phyloP scores from a whole-genome alignment of 2,329 filamentous ascomycete species.

The Pestalotiopsis sp. region DNA sequence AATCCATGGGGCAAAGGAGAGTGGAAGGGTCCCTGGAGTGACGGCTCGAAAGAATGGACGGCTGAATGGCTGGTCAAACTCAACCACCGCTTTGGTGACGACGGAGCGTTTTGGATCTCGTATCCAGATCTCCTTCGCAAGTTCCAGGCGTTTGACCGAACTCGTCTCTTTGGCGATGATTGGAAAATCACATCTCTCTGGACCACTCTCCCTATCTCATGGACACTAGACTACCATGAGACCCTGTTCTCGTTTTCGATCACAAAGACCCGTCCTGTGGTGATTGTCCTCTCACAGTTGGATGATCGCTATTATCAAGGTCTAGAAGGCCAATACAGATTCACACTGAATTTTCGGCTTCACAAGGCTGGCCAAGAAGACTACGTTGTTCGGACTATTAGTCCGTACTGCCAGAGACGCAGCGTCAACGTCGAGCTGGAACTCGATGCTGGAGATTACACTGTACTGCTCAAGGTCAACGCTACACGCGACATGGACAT shows the following conservation, averaged over 20 bases:
- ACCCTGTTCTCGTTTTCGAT: slow-evolving; percentile 56
- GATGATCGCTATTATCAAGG: slow-evolving; percentile 61
- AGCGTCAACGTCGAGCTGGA: slow-evolving; percentile 78
- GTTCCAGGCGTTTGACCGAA: slow-evolving; percentile 61
- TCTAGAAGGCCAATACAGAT: slow-evolving; percentile 58
- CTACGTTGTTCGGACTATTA: slow-evolving; percentile 58
- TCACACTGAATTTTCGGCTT: slow-evolving; percentile 56
- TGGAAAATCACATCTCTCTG: slow-evolving; percentile 53
- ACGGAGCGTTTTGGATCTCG: slow-evolving; percentile 68
- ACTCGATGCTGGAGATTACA: slow-evolving; percentile 75
- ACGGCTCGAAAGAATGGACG: slow-evolving; percentile 85
- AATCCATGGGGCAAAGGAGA: slow-evolving; percentile 84
- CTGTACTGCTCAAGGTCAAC: slow-evolving; percentile 74
- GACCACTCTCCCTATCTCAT: slow-evolving; percentile 57
- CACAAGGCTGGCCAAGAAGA: slow-evolving; percentile 53
- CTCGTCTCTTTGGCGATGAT: slow-evolving; percentile 58
- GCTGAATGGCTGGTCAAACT: slow-evolving; percentile 76
- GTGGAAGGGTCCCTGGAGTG: slow-evolving; percentile 82
- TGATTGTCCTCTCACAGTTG: slow-evolving; percentile 60
- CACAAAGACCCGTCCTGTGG: slow-evolving; percentile 50
- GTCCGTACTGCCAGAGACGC: slow-evolving; percentile 65
- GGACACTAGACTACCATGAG: slow-evolving; percentile 59
- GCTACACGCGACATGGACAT: slow-evolving; percentile 60
- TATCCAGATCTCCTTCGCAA: slow-evolving; percentile 63
- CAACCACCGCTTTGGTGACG: slow-evolving; percentile 75